Evolutionary conservation across 139 green algal species (phyloP).

Genomic region (Coelastrella sp.): DNA sequence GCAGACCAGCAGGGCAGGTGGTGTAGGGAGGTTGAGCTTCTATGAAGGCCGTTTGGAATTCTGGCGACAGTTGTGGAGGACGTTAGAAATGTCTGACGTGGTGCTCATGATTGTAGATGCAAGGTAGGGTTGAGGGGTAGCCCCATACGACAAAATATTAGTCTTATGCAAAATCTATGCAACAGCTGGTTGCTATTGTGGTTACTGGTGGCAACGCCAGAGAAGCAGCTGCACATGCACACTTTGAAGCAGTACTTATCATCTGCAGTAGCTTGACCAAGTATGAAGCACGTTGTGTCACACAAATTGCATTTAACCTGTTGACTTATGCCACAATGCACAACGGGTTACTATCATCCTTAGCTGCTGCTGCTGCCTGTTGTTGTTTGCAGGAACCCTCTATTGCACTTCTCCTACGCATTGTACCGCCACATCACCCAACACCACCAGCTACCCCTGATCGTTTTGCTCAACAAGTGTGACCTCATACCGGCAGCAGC

Average conservation of each 20-base stretch:
- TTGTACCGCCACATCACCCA: constrained; percentile 53
- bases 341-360: neutral
- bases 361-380: neutral
- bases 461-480: constrained; percentile 81
- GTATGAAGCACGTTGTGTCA: too few relatives aligned
- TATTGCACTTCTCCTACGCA: constrained; percentile 62
- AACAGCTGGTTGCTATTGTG: neutral
- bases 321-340: too few relatives aligned
- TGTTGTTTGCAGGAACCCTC: constrained; percentile 47
- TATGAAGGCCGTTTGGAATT: constrained; percentile 75
- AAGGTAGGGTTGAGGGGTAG: too few relatives aligned
- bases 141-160: too few relatives aligned
- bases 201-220: too few relatives aligned
- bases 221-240: too few relatives aligned
- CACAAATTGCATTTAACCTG: too few relatives aligned
- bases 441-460: constrained; percentile 50
- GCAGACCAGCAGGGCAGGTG: constrained; percentile 24
- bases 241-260: too few relatives aligned
- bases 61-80: constrained; percentile 80
- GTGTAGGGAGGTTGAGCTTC: constrained; percentile 56
- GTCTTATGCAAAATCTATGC: too few relatives aligned
- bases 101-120: constrained; percentile 71
- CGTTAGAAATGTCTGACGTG: constrained; percentile 71
- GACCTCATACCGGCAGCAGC: constrained; percentile 65
- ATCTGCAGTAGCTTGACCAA: too few relatives aligned